Base-by-base conservation (phyloP, 2,329 filamentous ascomycete genomes). In the Ilyonectria mors-panacis region DNA sequence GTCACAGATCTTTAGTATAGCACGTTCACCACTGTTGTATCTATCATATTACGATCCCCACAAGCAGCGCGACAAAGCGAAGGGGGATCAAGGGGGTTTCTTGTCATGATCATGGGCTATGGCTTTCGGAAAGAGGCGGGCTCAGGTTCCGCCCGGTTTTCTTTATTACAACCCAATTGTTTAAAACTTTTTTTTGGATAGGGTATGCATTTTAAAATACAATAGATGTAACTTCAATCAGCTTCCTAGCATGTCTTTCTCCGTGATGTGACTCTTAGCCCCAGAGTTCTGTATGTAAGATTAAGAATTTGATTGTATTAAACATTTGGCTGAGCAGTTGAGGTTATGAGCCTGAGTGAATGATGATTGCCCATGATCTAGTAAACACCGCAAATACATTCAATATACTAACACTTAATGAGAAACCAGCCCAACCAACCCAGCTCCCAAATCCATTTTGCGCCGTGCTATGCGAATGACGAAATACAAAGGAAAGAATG, bases 31-130 rank as follows among this genome's bases (percentile, higher is more conserved):
- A 66, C 28, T 69, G 59, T 65, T 73, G 62, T 73, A 65, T 54
- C 67, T 65, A 69, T 59, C 57, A 74, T 59, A 63, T 51, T 57
- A 51, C 42, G 53, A 60, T 59, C 63, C 57, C 47, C 59, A 48
- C 50, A 54, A 67, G 58, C 28, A 61, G 66, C 56, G 66, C 55
- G 66, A 53, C 35, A 61, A 60, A 26, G 47, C 47, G 35, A 23
- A 26, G 54, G 44, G 37, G 56, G 58, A 57, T 72, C 68, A 63
- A 57, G 63, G 64, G 47, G 65, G 64, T 56, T 54, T 70, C 69
- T 75, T 68, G 65, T 70, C 51, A 76, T 74, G 74, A 76, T 73
- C 50, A 76, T 74, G 74, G 74, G 65, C 65, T 72, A 73, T 70
- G 71, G 71, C 67, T 71, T 73, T 54, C 56, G 58, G 61, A 70